Base-by-base conservation (phyloP, 2,329 filamentous ascomycete species). In the Pseudogymnoascus sp. region DNA sequence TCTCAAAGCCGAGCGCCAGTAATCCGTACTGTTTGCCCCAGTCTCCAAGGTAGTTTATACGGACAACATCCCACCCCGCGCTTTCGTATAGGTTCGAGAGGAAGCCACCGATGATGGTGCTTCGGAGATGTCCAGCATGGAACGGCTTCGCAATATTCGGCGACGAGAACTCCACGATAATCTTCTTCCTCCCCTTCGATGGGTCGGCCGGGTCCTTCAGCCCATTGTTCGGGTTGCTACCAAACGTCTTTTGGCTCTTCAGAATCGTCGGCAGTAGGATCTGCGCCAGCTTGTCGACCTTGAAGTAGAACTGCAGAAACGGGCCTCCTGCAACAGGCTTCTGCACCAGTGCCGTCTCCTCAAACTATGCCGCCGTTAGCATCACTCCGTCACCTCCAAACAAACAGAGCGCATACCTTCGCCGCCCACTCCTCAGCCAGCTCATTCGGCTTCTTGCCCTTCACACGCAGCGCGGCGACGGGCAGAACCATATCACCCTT, bases 121-220 rank as follows among this genome's bases (percentile, higher is more conserved):
- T 90, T 69, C 89, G 82, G 68, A 92, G 78, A 77, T 93, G 89
- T 5, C 86, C 87, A 21, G 87, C 87, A 71, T 90, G 86, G 75
- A 92, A 91, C 21, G 88, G 90, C 77, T 93, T 93, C 53, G 90
- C 90, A 65, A 95, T 92, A 74, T 95, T 95, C 60, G 91, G 90
- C 6, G 89, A 92, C 6, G 88, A 91, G 75, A 93, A 95, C 72
- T 95, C 90, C 70, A 95, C 83, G 61, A 95, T 84, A 50, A 88
- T 81, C 70, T 74, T 77, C 70, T 79, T 80, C 65, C 69, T 69
- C 31, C 77, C 77, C 50, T 77, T 74, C 11, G 74, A 81, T 6
- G 84, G 81, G 71, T 90, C 82, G 21, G 79, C 77, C 38, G 83
- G 81, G 71, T 91, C 85, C 67, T 80, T 81, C 37, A 88, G 77